A percentile compares a stretch with the other conserved stretches of the same genome.
Conservation (phyloP, 805 yeast genomes). For the Yamadazyma paraphyllophila region DNA sequence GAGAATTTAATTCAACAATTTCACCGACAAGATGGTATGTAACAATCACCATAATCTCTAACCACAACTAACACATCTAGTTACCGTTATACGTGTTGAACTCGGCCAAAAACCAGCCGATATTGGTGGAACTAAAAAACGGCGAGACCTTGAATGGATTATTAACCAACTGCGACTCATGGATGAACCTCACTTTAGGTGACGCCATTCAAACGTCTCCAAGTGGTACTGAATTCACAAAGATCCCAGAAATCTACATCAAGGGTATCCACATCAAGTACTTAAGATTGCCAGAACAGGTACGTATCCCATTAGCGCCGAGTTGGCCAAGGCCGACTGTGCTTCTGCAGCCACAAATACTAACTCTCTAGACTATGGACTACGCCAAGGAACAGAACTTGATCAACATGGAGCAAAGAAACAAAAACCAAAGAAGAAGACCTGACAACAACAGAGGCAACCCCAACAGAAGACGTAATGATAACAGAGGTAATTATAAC, state of each 20-base stretch:
- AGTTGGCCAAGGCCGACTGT: too few relatives aligned
- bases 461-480: slow-evolving; percentile 7
- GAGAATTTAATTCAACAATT: too few relatives aligned
- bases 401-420: slow-evolving; percentile 49
- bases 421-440: slow-evolving; percentile 44
- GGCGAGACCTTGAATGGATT: slow-evolving; percentile 89
- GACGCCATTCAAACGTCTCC: slow-evolving; percentile 70
- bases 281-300: slow-evolving; percentile 66
- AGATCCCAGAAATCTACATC: slow-evolving; percentile 72
- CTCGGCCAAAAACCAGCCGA: slow-evolving; percentile 84
- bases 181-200: slow-evolving; percentile 89
- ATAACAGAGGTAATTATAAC: slow-evolving; percentile 10
- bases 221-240: slow-evolving; percentile 58
- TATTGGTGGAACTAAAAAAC: slow-evolving; percentile 84
- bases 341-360: slow-evolving; percentile 8
- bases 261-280: slow-evolving; percentile 84
- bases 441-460: slow-evolving; percentile 16
- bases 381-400: slow-evolving; percentile 66
- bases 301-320: slow-evolving; percentile 18
- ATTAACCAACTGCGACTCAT: slow-evolving; percentile 81
- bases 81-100: slow-evolving; percentile 88
- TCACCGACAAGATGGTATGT: too few relatives aligned
- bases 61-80: slow-evolving; percentile 38
- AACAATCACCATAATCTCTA: not conserved
- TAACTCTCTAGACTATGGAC: slow-evolving; percentile 51